Evolutionary conservation across 495 filamentous ascomycete genomes (phyloP).

Genomic region (Oleoguttula mirabilis): DNA sequence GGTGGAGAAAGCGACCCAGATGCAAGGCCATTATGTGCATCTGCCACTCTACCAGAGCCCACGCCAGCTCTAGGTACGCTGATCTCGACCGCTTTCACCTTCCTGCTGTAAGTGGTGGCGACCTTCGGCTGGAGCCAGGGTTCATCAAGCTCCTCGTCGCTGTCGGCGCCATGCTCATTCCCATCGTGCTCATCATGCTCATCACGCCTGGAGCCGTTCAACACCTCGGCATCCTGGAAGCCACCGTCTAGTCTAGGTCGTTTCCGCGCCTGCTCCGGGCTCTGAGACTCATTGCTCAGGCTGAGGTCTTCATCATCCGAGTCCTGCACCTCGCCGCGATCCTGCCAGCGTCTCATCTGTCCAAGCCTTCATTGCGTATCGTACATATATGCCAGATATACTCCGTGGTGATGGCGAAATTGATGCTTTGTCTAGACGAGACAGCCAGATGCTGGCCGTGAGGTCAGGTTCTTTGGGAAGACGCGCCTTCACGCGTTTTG

Average conservation of each 20-base stretch:
- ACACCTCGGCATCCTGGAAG: neutral
- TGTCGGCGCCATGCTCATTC: neutral
- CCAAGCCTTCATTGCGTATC: constrained; percentile 9
- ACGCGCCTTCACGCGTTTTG: no score
- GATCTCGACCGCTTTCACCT: neutral
- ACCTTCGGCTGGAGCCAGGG: constrained; percentile 5
- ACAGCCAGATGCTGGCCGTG: no score
- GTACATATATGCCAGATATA: no score
- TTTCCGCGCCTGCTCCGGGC: constrained; percentile 6
- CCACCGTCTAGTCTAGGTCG: constrained; percentile 2
- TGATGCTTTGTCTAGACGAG: no score
- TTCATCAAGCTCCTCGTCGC: neutral
- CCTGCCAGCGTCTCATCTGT: constrained; percentile 19
- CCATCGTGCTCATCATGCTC: neutral
- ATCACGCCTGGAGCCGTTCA: neutral
- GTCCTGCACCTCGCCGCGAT: constrained; percentile 22
- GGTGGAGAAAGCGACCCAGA: neutral
- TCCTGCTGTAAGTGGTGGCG: constrained; percentile 4
- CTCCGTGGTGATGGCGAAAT: no score
- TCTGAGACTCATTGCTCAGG: constrained; percentile 5
- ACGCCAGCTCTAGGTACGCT: no score
- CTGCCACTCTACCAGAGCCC: no score
- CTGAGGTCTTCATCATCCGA: constrained; percentile 22
- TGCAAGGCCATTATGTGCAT: no score
- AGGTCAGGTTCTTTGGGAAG: no score